A percentile compares a stretch with the other conserved stretches of the same genome.
These are phyloP conservation scores for Lojkania enalia DNA, from an alignment of 2,329 filamentous ascomycete genomes.

Conservation along the genomic window DNA sequence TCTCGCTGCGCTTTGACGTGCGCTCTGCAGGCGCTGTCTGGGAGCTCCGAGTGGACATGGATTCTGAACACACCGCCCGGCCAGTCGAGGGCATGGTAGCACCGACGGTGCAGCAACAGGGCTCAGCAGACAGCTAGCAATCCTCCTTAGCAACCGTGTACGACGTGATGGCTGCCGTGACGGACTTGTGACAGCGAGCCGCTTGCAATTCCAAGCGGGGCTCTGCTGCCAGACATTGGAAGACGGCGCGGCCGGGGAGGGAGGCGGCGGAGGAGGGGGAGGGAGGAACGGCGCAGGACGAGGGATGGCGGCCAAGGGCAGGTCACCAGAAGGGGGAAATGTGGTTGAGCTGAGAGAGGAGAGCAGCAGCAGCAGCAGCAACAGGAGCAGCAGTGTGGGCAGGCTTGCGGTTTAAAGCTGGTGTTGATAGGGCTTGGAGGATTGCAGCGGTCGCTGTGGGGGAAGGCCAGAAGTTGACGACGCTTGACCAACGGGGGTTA, in stretches of 20 bases:
- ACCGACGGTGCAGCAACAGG: background rate
- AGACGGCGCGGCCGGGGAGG: conserved; percentile 1
- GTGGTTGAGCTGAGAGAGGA: background rate
- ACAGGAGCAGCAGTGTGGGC: background rate
- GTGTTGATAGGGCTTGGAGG: background rate
- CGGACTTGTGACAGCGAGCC: conserved; percentile 23
- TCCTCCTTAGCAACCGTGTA: conserved; percentile 18
- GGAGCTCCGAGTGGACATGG: conserved; percentile 4
- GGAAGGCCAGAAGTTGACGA: background rate
- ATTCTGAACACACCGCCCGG: conserved; percentile 14
- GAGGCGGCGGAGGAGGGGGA: conserved; percentile 4
- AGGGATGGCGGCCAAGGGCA: background rate
- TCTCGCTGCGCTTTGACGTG: conserved; percentile 25
- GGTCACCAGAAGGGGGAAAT: background rate
- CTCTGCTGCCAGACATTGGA: conserved; percentile 29
- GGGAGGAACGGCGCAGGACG: background rate
- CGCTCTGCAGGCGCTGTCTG: conserved; percentile 14
- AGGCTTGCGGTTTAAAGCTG: background rate
- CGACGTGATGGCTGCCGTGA: conserved; percentile 24
- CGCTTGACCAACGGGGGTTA: background rate
- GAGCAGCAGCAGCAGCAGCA: background rate
- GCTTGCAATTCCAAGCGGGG: conserved; percentile 27
- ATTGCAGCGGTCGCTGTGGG: background rate
- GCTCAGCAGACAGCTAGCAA: conserved; percentile 6
- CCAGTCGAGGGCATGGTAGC: conserved; percentile 16